phyloP scores from a whole-genome alignment of 169 alveolate species.

The Plasmodium knowlesi region DNA sequence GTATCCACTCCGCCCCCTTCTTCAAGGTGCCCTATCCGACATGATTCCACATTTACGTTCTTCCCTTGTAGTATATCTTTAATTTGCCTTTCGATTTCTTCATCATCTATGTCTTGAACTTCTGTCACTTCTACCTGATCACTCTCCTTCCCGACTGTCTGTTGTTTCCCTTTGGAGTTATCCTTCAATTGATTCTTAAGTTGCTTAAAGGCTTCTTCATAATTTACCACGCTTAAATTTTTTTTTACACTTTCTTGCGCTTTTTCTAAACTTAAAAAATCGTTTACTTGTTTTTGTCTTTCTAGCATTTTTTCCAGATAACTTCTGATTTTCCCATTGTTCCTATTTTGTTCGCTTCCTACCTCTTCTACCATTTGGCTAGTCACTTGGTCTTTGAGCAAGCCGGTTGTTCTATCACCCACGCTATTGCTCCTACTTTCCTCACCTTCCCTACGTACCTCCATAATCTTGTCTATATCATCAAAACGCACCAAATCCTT shows the following conservation, averaged over 20 bases:
- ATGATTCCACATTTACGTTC: not conserved
- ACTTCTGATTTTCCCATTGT: not conserved
- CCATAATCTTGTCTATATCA: not conserved
- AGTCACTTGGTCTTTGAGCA: not conserved
- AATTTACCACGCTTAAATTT: conserved; percentile 17
- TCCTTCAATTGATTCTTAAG: not conserved
- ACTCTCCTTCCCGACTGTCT: not conserved
- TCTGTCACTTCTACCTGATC: not conserved
- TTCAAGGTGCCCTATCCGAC: not conserved
- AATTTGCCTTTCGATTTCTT: conserved; percentile 24
- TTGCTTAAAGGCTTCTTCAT: conserved; percentile 25
- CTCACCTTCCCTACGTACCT: not conserved
- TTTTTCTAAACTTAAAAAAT: conserved; percentile 34
- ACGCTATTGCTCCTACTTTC: not conserved
- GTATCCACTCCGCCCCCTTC: not conserved
- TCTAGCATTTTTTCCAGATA: conserved; percentile 62
- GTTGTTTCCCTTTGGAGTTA: not conserved
- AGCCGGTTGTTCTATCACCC: not conserved
- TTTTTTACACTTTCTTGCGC: conserved; percentile 38
- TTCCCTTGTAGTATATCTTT: conserved; percentile 5
- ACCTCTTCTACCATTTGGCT: not conserved
- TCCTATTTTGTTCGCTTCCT: not conserved
- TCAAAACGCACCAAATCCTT: conserved; percentile 23
- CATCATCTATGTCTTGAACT: conserved; percentile 8
- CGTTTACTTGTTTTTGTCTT: conserved; percentile 2